Evolutionary conservation across 805 yeast species (phyloP).

Genomic region (Candida peoriensis): DNA sequence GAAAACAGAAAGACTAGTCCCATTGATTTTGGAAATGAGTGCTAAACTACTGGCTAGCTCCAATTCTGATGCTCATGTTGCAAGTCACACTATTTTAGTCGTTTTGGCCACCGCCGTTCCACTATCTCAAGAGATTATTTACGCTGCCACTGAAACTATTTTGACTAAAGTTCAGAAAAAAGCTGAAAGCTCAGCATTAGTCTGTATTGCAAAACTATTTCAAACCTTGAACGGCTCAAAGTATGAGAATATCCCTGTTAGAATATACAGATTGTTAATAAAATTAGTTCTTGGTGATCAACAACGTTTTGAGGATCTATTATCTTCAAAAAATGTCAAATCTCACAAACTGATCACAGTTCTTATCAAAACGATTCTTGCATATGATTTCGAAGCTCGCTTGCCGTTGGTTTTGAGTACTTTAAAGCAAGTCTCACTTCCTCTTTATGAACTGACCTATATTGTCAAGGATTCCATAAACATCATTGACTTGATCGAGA

Average conservation of each 20-base stretch:
- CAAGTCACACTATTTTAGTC: constrained; percentile 77
- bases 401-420: constrained; percentile 31
- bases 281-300: constrained; percentile 24
- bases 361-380: constrained; percentile 38
- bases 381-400: constrained; percentile 35
- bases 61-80: constrained; percentile 61
- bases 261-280: constrained; percentile 29
- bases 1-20: constrained; percentile 45
- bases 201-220: constrained; percentile 42
- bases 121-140: constrained; percentile 47
- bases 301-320: constrained; percentile 21
- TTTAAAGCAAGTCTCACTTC: constrained; percentile 28
- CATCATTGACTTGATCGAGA: constrained; percentile 29
- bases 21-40: constrained; percentile 51
- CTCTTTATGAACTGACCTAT: constrained; percentile 32
- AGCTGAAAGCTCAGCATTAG: constrained; percentile 39
- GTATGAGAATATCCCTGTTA: constrained; percentile 35
- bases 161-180: constrained; percentile 38
- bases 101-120: constrained; percentile 74
- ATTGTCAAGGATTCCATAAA: constrained; percentile 35
- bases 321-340: constrained; percentile 24
- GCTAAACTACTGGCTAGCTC: constrained; percentile 48
- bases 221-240: constrained; percentile 40
- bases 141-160: constrained; percentile 60
- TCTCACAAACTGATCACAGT: constrained; percentile 40